phyloP scores from a whole-genome alignment of 2,329 filamentous ascomycete genomes.

The Nemania sp. region DNA sequence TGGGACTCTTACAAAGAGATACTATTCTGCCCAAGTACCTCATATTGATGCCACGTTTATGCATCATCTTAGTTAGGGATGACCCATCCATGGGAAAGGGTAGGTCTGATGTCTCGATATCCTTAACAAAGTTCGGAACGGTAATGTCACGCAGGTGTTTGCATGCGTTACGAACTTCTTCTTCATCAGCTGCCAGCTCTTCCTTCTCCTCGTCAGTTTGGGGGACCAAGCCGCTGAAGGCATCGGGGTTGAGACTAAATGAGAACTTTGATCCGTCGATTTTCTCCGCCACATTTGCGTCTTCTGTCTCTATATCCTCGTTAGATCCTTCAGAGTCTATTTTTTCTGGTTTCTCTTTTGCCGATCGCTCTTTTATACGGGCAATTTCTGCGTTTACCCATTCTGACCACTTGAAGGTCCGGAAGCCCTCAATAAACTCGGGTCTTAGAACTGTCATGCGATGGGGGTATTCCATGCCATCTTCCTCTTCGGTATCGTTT shows the following conservation, averaged over 20 bases:
- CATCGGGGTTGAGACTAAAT: conserved; percentile 92
- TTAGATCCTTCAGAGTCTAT: conserved; percentile 45
- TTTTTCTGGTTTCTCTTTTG: conserved; percentile 43
- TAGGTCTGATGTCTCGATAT: conserved; percentile 90
- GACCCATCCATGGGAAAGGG: conserved; percentile 99
- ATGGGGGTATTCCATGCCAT: conserved; percentile 79
- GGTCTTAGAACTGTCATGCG: conserved; percentile 94
- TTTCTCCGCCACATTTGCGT: conserved; percentile 66
- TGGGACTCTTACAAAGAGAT: conserved; percentile 74
- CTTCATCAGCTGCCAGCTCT: conserved; percentile 84
- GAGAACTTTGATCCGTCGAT: conserved; percentile 90
- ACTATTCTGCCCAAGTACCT: conserved; percentile 93
- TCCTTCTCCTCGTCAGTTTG: conserved; percentile 92
- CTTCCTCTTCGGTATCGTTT: conserved; percentile 61
- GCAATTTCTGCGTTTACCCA: conserved; percentile 86
- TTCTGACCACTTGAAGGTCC: conserved; percentile 86
- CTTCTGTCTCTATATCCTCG: conserved; percentile 52
- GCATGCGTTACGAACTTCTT: conserved; percentile 87
- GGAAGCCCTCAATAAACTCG: conserved; percentile 89
- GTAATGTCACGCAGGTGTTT: conserved; percentile 79
- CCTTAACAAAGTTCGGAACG: conserved; percentile 86
- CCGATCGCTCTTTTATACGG: conserved; percentile 57
- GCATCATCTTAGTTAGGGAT: conserved; percentile 86
- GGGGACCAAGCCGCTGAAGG: conserved; percentile 90
- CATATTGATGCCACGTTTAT: conserved; percentile 97